Evolutionary conservation across 352 stramenopile species (phyloP).

Genomic region (Thalassiosira livingstoniorum): DNA sequence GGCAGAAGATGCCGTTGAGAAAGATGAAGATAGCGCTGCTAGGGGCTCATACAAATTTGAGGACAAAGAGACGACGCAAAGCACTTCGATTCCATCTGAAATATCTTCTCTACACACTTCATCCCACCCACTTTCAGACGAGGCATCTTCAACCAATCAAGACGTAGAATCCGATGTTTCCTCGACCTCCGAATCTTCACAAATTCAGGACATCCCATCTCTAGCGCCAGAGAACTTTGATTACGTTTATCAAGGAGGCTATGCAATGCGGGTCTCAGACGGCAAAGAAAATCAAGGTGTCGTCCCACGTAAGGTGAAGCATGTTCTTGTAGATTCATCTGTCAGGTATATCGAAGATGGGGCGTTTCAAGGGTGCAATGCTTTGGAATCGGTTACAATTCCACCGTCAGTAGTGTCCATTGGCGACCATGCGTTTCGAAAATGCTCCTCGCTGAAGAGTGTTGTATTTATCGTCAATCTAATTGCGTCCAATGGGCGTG

Average conservation of each 20-base stretch:
- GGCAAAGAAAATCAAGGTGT: conserved; percentile 46
- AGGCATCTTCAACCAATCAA: conserved; percentile 1
- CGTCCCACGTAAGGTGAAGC: conserved; percentile 38
- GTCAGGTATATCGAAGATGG: conserved; percentile 47
- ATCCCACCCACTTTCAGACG: conserved; percentile 7
- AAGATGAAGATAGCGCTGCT: not conserved
- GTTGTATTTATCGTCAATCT: conserved; percentile 31
- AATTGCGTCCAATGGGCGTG: not conserved
- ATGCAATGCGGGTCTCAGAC: conserved; percentile 38
- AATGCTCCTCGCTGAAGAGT: conserved; percentile 50
- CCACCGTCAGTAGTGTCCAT: conserved; percentile 37
- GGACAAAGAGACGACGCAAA: conserved; percentile 29
- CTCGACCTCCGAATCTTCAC: conserved; percentile 9
- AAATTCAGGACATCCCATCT: not conserved
- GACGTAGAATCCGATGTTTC: conserved; percentile 18
- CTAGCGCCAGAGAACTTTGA: conserved; percentile 32
- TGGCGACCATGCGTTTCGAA: conserved; percentile 43
- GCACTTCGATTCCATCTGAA: conserved; percentile 41
- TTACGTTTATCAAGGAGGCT: conserved; percentile 50
- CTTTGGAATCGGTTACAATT: conserved; percentile 50
- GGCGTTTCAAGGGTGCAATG: conserved; percentile 55
- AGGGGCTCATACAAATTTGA: conserved; percentile 7
- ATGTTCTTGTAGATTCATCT: conserved; percentile 46
- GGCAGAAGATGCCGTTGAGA: not conserved
- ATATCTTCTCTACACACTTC: conserved; percentile 47